Conservation (phyloP, 2,329 filamentous ascomycete species). For the Arthroderma uncinatum region DNA sequence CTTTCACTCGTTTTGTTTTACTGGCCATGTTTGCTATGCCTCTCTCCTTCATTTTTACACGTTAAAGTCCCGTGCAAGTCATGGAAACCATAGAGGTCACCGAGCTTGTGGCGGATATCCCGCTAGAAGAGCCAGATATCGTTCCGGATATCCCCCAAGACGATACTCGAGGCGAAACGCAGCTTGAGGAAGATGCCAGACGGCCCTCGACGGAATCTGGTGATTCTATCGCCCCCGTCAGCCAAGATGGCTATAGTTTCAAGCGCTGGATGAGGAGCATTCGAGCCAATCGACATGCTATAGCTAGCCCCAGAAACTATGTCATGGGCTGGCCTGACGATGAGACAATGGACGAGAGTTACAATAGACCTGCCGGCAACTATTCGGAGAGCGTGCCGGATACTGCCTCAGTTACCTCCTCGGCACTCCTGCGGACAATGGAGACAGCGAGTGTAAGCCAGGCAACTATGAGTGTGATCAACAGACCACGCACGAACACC, state of each 20-base stretch:
- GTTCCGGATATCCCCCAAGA: slow-evolving; percentile 3
- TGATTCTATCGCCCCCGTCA: neutral
- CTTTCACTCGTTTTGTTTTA: slow-evolving; percentile 3
- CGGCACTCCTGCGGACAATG: slow-evolving; percentile 67
- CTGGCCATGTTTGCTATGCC: neutral
- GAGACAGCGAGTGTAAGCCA: slow-evolving; percentile 68
- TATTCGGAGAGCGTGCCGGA: slow-evolving; percentile 36
- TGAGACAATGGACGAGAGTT: slow-evolving; percentile 15
- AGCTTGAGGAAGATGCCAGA: neutral
- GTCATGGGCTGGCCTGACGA: slow-evolving; percentile 31
- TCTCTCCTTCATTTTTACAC: neutral
- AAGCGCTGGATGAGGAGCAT: slow-evolving; percentile 32
- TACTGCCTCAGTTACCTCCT: slow-evolving; percentile 60
- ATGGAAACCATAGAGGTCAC: neutral
- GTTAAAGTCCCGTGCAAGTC: neutral
- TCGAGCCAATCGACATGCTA: slow-evolving; percentile 19
- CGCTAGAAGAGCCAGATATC: slow-evolving; percentile 3
- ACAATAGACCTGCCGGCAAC: slow-evolving; percentile 14
- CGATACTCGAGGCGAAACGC: slow-evolving; percentile 2
- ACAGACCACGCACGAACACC: slow-evolving; percentile 49
- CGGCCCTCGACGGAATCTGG: neutral
- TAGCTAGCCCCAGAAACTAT: slow-evolving; percentile 15
- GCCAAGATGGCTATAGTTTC: slow-evolving; percentile 20
- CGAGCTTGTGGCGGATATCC: neutral
- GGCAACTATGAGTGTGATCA: slow-evolving; percentile 57